phyloP scores from a whole-genome alignment of 2,329 filamentous ascomycete species.

The Lachnellula subtilissima region DNA sequence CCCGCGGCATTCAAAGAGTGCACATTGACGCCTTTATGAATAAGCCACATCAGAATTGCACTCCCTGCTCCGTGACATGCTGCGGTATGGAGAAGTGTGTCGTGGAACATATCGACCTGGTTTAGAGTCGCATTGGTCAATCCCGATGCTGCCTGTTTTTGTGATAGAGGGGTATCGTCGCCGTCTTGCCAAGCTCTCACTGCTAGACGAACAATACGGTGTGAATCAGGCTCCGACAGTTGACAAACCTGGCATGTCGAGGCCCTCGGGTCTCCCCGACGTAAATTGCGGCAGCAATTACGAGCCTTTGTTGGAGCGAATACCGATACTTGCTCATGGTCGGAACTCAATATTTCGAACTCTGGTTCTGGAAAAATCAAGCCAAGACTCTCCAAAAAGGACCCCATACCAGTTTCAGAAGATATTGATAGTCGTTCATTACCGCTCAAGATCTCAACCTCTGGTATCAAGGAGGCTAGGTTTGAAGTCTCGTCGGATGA shows the following conservation, averaged over 20 bases:
- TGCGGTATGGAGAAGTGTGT: slow-evolving; percentile 6
- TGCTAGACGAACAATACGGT: neutral
- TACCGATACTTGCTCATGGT: no score
- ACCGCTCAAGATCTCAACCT: no score
- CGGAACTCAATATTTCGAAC: no score
- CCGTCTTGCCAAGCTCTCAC: neutral
- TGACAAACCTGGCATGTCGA: neutral
- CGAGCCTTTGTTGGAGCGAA: neutral
- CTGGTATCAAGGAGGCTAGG: no score
- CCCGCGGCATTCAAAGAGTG: slow-evolving; percentile 5
- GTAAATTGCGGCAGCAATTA: neutral
- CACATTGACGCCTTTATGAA: slow-evolving; percentile 1
- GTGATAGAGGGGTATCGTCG: neutral
- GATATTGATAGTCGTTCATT: no score
- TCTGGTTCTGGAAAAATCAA: no score
- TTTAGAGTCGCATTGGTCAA: neutral
- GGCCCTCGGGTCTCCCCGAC: slow-evolving; percentile 5
- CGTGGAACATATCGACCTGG: slow-evolving; percentile 4
- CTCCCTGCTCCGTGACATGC: slow-evolving; percentile 2
- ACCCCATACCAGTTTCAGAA: no score
- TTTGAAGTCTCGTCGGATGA: no score
- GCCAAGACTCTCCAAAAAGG: no score
- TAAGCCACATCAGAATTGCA: slow-evolving; percentile 1
- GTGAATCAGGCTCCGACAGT: neutral
- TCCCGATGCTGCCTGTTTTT: neutral